A percentile compares a stretch with the other conserved stretches of the same genome.
Evolutionary conservation across 371 early-diverging fungal genomes (phyloP).

Genomic region (Mortierella sp.): DNA sequence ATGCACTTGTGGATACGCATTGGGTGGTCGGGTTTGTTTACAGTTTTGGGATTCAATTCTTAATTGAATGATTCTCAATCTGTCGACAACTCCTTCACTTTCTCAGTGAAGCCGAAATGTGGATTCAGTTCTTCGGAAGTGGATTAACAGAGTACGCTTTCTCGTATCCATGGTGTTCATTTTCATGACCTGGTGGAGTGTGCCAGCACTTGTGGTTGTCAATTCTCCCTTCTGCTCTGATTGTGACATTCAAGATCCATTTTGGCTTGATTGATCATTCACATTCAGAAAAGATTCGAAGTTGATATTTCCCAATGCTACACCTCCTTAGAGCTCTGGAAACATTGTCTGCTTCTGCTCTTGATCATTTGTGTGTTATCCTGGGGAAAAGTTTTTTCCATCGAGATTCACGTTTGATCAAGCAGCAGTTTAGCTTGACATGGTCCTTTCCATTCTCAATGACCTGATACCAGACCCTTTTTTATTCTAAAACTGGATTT

Average conservation of each 20-base stretch:
- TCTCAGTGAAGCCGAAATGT: no score
- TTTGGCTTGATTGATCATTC: background rate
- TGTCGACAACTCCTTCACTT: no score
- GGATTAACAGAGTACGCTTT: no score
- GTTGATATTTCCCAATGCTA: background rate
- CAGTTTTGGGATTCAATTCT: background rate
- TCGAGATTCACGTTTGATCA: background rate
- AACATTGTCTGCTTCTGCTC: background rate
- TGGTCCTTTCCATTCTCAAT: constrained; percentile 46
- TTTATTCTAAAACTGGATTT: constrained; percentile 10
- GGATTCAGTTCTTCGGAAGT: no score
- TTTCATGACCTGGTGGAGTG: constrained; percentile 36
- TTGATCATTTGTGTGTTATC: background rate
- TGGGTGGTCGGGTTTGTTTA: background rate
- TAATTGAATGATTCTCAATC: no score
- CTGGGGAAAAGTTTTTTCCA: background rate
- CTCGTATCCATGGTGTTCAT: background rate
- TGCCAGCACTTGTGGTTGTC: background rate
- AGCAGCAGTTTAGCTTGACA: background rate
- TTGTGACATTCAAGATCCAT: no score
- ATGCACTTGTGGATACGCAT: no score
- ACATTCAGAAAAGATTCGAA: constrained; percentile 5
- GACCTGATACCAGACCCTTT: constrained; percentile 41
- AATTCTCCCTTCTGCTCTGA: no score
- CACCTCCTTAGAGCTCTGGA: constrained; percentile 37